Evolutionary conservation across 257 asterid species (phyloP), one percentile per base, ranked within the genome.

Genomic region (Lithospermum erythrorhizon): DNA sequence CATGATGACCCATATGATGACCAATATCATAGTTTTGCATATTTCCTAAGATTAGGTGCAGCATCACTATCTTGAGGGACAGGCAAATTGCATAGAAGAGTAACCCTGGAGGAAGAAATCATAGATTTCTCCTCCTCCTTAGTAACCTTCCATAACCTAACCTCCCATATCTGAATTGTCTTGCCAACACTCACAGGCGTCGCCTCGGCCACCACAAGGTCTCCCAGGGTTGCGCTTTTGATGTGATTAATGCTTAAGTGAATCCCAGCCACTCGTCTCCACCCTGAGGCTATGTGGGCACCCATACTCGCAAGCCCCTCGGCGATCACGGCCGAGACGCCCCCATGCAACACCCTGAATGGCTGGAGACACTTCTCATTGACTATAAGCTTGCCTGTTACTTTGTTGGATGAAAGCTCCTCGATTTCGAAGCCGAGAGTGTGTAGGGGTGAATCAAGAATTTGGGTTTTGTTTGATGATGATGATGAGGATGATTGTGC

Each of bases 101-200:
- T 87, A 55, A 87, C 87, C 64, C 96, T 81, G 32, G 97, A 72
- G 1, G 96, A 80, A 37, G 97, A 71, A 48, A 85, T 71, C 84
- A 83, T 51, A 11, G 73, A 55, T 61, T 65, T 81, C 2, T 9
- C 61, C 61, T 76, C 17, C 10, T 56, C 49, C 1, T n/a, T 70
- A 53, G 77, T 80, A n/a, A 59, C 21, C 69, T 84, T 90, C 72
- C 77, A 87, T 5, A 90, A 69, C 21, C 70, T 59, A 55, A 87
- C 96, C 70, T 83, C 95, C 96, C 96, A 87, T 1, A 90, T 90
- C 84, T 89, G 97, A 67, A 90, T 74, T 10, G 88, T 79, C 67
- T 68, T 84, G 16, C 97, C 97, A 55, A 75, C 64, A 37, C 64
- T 81, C 62, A 83, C 57, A 0, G 97, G 96, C 1, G 67, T 52